Evolutionary conservation across 2,329 filamentous ascomycete genomes (phyloP).

Genomic region (Epichloe sibirici): DNA sequence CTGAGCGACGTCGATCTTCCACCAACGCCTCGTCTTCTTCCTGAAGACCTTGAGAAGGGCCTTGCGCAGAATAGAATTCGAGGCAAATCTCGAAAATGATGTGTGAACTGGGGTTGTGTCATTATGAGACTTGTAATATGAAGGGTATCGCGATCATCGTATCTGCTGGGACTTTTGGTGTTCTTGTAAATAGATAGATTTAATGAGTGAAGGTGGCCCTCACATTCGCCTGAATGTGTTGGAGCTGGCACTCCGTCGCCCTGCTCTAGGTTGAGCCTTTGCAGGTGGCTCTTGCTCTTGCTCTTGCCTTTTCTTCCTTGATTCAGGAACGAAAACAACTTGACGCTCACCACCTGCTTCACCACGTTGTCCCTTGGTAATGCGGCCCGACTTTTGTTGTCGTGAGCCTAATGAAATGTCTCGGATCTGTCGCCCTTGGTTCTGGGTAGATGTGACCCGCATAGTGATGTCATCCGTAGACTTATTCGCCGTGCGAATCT

Average conservation of each 20-base stretch:
- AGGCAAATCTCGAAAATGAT: slow-evolving; percentile 17
- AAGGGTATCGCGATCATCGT: not conserved
- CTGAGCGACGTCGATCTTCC: slow-evolving; percentile 41
- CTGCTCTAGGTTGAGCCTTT: slow-evolving; percentile 21
- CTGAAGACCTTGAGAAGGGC: slow-evolving; percentile 49
- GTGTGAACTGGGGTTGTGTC: not conserved
- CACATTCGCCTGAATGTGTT: slow-evolving; percentile 62
- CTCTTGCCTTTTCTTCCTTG: slow-evolving; percentile 36
- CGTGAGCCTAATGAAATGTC: slow-evolving; percentile 47
- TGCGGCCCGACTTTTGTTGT: slow-evolving; percentile 35
- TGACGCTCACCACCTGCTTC: slow-evolving; percentile 51
- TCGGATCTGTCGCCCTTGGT: slow-evolving; percentile 40
- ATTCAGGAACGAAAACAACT: slow-evolving; percentile 60
- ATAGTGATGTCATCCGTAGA: slow-evolving; percentile 37
- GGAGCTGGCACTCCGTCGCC: slow-evolving; percentile 59
- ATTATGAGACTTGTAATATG: not conserved
- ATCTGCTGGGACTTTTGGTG: not conserved
- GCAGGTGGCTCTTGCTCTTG: slow-evolving; percentile 19
- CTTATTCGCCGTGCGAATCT: slow-evolving; percentile 11
- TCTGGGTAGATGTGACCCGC: slow-evolving; percentile 59
- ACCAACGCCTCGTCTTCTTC: slow-evolving; percentile 42
- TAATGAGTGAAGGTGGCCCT: not conserved
- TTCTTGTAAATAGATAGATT: slow-evolving; percentile 10
- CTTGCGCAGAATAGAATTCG: slow-evolving; percentile 26
- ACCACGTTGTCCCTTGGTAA: slow-evolving; percentile 30